Conservation (phyloP, 192 early-diverging fungal species). For the Lobosporangium transversale region DNA sequence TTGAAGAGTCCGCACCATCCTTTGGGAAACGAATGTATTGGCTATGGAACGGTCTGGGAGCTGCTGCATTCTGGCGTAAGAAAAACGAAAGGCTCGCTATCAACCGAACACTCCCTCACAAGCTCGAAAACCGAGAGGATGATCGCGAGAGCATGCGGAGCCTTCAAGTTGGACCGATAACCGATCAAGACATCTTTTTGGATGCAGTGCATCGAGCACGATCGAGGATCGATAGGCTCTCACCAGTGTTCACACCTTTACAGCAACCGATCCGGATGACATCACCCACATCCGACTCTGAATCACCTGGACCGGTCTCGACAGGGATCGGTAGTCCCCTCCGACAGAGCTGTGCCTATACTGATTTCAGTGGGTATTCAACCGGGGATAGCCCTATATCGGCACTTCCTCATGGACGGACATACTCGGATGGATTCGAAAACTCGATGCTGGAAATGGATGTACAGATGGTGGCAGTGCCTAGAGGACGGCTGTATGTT, state of each 20-base stretch:
- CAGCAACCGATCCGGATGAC: constrained; percentile 27
- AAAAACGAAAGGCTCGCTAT: not conserved
- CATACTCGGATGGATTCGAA: constrained; percentile 51
- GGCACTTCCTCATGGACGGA: constrained; percentile 7
- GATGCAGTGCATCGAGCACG: constrained; percentile 46
- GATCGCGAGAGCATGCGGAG: constrained; percentile 9
- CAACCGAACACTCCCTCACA: constrained; percentile 23
- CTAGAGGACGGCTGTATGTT: constrained; percentile 42
- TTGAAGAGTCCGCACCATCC: constrained; percentile 11
- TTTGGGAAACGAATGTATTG: constrained; percentile 29
- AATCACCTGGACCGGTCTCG: constrained; percentile 3
- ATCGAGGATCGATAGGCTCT: constrained; percentile 29
- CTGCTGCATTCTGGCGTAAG: constrained; percentile 10
- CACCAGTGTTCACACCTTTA: constrained; percentile 32
- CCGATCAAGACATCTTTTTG: constrained; percentile 50
- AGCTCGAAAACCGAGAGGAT: constrained; percentile 24
- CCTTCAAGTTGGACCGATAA: constrained; percentile 5
- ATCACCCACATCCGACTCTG: constrained; percentile 10
- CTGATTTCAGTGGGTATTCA: too few relatives aligned
- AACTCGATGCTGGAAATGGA: constrained; percentile 51
- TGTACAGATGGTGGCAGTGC: constrained; percentile 47
- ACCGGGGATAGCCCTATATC: constrained; percentile 1
- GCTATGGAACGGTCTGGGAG: constrained; percentile 7
- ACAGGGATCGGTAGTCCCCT: constrained; percentile 7
- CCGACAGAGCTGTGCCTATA: not conserved